phyloP scores from a whole-genome alignment of 164 flowering plant genomes.

The Berberis vulgaris region DNA sequence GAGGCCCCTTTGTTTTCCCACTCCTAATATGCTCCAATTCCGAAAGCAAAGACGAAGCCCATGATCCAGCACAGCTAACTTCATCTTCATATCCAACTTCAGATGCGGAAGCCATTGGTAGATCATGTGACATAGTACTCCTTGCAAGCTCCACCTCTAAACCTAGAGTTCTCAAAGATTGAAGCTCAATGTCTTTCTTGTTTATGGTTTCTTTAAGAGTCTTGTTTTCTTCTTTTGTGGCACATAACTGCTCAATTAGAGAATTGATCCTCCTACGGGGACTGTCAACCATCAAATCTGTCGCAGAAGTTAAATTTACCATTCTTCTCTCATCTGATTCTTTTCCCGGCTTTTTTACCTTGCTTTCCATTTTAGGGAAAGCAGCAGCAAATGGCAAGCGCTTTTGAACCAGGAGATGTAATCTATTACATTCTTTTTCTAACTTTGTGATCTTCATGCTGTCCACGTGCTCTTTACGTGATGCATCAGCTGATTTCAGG shows the following conservation, averaged over 20 bases:
- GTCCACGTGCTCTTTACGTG: slow-evolving; percentile 2
- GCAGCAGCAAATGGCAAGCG: not conserved
- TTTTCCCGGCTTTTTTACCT: not conserved
- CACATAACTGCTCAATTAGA: slow-evolving; percentile 2
- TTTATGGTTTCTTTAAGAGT: not conserved
- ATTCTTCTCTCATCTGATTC: not conserved
- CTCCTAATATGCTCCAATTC: slow-evolving; percentile 1
- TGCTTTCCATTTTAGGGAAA: slow-evolving; percentile 1
- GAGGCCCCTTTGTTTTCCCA: not conserved
- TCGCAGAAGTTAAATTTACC: not conserved
- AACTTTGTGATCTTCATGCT: slow-evolving; percentile 1
- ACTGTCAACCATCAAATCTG: not conserved
- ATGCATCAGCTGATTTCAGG: not conserved
- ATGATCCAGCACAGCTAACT: slow-evolving; percentile 2
- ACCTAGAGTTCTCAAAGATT: not conserved
- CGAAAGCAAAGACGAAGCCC: slow-evolving; percentile 6
- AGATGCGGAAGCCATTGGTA: not conserved
- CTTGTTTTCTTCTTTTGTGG: not conserved
- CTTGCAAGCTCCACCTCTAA: not conserved
- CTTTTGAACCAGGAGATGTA: not conserved
- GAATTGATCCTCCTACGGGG: not conserved
- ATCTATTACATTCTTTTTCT: slow-evolving; percentile 8
- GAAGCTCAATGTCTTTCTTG: not conserved
- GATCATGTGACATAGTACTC: not conserved
- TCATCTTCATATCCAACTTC: not conserved